These are phyloP conservation scores for Mycena capillaripes DNA, from an alignment of 768 basidiomycete species.

Conservation along the genomic window DNA sequence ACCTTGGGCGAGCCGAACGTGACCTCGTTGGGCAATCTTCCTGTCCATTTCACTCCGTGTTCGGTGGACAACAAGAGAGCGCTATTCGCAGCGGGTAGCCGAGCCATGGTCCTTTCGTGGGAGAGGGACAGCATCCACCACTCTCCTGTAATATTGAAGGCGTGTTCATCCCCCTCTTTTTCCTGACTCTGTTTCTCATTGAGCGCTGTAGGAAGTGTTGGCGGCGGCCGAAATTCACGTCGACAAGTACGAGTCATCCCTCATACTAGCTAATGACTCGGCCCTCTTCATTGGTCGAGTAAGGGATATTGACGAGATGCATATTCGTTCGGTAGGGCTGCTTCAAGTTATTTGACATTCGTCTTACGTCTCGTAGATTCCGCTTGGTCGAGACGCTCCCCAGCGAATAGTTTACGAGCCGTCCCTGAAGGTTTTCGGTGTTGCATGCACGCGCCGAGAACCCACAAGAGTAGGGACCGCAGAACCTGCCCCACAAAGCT, in stretches of 20 bases:
- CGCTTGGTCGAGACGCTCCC: slow-evolving; percentile 81
- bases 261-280: slow-evolving; percentile 70
- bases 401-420: slow-evolving; percentile 74
- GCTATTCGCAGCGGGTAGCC: slow-evolving; percentile 81
- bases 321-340: slow-evolving; percentile 78
- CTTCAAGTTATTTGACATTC: slow-evolving; percentile 11
- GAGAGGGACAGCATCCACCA: slow-evolving; percentile 74
- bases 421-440: slow-evolving; percentile 69
- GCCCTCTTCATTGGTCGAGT: slow-evolving; percentile 77
- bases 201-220: slow-evolving; percentile 59
- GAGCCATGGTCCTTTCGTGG: slow-evolving; percentile 78
- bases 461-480: slow-evolving; percentile 69
- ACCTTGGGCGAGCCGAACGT: slow-evolving; percentile 63
- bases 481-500: slow-evolving; percentile 59
- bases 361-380: slow-evolving; percentile 60
- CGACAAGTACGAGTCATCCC: slow-evolving; percentile 58
- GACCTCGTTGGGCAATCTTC: slow-evolving; percentile 74
- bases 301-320: slow-evolving; percentile 79
- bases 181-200: background rate
- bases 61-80: slow-evolving; percentile 64
- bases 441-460: slow-evolving; percentile 69
- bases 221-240: slow-evolving; percentile 68
- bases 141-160: slow-evolving; percentile 83
- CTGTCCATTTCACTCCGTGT: slow-evolving; percentile 73
- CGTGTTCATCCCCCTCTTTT: slow-evolving; percentile 30